Conservation (phyloP, 2,329 filamentous ascomycete genomes). For the Colletotrichum sp. region DNA sequence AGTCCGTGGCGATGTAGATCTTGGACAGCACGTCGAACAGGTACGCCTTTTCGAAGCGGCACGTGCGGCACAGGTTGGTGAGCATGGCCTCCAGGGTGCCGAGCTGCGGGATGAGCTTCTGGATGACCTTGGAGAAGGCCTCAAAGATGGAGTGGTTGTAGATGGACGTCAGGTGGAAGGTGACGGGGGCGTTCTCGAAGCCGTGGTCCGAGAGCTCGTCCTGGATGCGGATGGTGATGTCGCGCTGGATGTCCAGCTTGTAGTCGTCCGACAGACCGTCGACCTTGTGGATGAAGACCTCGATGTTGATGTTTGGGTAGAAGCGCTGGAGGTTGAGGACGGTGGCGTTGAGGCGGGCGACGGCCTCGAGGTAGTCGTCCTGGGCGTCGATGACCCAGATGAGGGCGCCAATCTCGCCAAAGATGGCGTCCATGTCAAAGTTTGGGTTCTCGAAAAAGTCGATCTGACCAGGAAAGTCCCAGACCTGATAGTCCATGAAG, state of each 20-base stretch:
- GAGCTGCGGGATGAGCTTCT: conserved; percentile 93
- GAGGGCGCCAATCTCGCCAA: conserved; percentile 89
- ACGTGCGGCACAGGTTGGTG: conserved; percentile 91
- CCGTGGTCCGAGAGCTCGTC: conserved; percentile 94
- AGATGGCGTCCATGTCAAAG: conserved; percentile 92
- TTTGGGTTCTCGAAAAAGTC: conserved; percentile 86
- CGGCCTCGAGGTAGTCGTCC: conserved; percentile 94
- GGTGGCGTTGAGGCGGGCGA: conserved; percentile 84
- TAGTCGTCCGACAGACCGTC: conserved; percentile 98
- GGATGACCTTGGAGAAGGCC: conserved; percentile 97
- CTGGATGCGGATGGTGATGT: conserved; percentile 95
- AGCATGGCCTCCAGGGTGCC: conserved; percentile 92
- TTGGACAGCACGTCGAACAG: conserved; percentile 97
- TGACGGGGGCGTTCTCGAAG: conserved; percentile 91
- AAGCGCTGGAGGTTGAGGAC: conserved; percentile 87
- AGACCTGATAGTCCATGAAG: conserved; percentile 99
- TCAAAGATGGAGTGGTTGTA: conserved; percentile 99
- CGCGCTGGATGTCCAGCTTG: conserved; percentile 92
- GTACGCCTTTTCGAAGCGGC: conserved; percentile 96
- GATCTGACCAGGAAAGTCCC: conserved; percentile 95
- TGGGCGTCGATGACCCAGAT: conserved; percentile 99
- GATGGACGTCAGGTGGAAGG: conserved; percentile 95
- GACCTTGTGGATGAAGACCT: conserved; percentile 99
- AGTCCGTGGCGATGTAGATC: conserved; percentile 98
- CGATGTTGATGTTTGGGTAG: conserved; percentile 94